These are phyloP conservation scores for Yamadazyma ubonensis DNA, from an alignment of 805 yeast genomes.

Conservation along the genomic window DNA sequence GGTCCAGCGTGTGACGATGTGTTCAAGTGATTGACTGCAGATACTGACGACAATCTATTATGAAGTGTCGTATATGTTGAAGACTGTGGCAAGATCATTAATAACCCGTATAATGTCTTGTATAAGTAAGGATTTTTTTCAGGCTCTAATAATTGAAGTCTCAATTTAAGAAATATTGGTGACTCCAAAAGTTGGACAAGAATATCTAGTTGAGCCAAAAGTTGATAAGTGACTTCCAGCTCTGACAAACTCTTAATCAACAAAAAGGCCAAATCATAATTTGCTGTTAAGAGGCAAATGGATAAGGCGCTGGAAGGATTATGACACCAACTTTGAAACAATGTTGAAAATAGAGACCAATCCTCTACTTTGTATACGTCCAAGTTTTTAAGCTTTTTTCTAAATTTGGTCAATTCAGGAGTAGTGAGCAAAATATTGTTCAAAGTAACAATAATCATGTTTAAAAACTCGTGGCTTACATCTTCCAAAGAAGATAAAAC, in stretches of 20 bases:
- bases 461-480: constrained; percentile 65
- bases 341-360: constrained; percentile 64
- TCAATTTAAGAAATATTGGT: constrained; percentile 83
- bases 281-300: constrained; percentile 80
- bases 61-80: constrained; percentile 81
- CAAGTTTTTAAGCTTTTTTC: constrained; percentile 61
- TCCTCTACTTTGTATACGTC: constrained; percentile 57
- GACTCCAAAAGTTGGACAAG: constrained; percentile 88
- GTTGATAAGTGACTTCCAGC: constrained; percentile 73
- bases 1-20: constrained; percentile 13
- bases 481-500: constrained; percentile 57
- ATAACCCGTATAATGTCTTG: constrained; percentile 85
- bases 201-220: constrained; percentile 83
- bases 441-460: constrained; percentile 80
- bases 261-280: constrained; percentile 83
- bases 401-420: constrained; percentile 68
- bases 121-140: constrained; percentile 75
- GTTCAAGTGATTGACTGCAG: constrained; percentile 32
- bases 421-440: constrained; percentile 85
- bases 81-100: constrained; percentile 94
- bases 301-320: constrained; percentile 87
- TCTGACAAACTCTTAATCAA: constrained; percentile 79
- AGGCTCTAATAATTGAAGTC: constrained; percentile 88
- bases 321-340: constrained; percentile 89
- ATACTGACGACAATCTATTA: constrained; percentile 66